Evolutionary conservation across 257 asterid species (phyloP).

Genomic region (Solanum gracilifrons): DNA sequence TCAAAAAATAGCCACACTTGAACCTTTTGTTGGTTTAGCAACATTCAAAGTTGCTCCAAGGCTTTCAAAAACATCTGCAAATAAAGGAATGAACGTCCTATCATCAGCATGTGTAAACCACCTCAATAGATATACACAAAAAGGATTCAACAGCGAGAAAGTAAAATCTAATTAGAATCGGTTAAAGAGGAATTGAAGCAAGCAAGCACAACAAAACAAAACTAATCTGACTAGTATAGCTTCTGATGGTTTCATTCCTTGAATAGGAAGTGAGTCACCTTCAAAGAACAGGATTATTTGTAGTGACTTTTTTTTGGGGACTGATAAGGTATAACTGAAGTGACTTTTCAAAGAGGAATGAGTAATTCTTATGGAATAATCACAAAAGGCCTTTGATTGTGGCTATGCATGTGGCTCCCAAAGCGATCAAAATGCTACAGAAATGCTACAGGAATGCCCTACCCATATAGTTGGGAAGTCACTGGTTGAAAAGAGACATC

Average conservation of each 20-base stretch:
- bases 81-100: not conserved
- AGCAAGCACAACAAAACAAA: not conserved
- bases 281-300: not conserved
- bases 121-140: not conserved
- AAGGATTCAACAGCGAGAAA: not conserved
- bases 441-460: not conserved
- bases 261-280: not conserved
- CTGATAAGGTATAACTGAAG: not conserved
- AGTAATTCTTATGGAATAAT: not conserved
- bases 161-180: not conserved
- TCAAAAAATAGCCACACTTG: conserved; percentile 63
- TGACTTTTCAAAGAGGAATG: not conserved
- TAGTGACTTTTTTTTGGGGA: not conserved
- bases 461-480: not conserved
- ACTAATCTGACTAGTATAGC: not conserved
- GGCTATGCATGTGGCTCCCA: not conserved
- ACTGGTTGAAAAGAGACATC: not conserved
- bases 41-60: conserved; percentile 83
- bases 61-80: conserved; percentile 38
- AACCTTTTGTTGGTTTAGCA: conserved; percentile 61
- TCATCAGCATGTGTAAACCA: not conserved
- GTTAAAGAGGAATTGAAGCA: not conserved
- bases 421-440: not conserved
- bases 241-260: not conserved
- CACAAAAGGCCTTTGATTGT: not conserved